Conservation (phyloP, 371 early-diverging fungal species). For the Smittium mucronatum region DNA sequence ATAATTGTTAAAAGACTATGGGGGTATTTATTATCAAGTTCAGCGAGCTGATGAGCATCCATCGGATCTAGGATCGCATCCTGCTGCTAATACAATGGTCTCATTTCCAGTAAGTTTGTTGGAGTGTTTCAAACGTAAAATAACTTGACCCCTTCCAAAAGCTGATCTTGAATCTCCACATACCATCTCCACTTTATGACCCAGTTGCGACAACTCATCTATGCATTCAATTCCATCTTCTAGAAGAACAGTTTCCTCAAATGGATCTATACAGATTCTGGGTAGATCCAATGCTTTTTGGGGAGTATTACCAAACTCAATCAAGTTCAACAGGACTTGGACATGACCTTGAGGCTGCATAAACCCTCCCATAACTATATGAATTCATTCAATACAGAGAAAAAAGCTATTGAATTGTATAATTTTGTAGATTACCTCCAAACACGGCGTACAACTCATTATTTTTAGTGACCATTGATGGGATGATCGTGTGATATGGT, state of each 20-base stretch:
- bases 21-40: no score
- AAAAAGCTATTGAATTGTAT: background rate
- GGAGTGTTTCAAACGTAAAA: conserved; percentile 27
- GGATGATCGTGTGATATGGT: conserved; percentile 79
- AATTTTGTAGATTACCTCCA: conserved; percentile 9
- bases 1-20: no score
- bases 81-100: conserved; percentile 37
- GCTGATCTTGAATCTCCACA: conserved; percentile 35
- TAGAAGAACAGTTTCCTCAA: conserved; percentile 38
- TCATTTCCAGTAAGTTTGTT: conserved; percentile 28
- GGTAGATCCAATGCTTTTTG: conserved; percentile 62
- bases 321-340: conserved; percentile 57
- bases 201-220: conserved; percentile 36
- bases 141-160: conserved; percentile 69
- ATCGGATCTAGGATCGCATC: conserved; percentile 57
- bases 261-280: conserved; percentile 44
- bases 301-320: conserved; percentile 42
- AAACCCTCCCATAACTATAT: conserved; percentile 43
- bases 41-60: conserved; percentile 27
- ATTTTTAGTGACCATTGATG: conserved; percentile 45
- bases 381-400: no score
- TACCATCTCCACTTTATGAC: conserved; percentile 42
- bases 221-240: conserved; percentile 47
- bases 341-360: conserved; percentile 79
- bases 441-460: conserved; percentile 27